phyloP scores from a whole-genome alignment of 164 flowering plant species.

The Taxillus chinensis region DNA sequence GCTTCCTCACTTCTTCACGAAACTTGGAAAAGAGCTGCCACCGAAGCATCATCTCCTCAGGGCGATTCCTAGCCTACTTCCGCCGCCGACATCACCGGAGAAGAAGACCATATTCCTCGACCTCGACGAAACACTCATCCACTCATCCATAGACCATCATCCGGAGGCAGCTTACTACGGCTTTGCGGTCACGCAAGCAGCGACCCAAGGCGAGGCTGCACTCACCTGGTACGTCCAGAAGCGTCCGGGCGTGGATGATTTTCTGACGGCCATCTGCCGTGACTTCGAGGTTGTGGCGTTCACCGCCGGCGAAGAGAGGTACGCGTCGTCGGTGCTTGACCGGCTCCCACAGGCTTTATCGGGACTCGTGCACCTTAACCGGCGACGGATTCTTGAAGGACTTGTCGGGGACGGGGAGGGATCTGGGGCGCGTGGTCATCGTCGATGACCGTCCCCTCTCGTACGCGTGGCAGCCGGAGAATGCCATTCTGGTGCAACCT shows the following conservation, averaged over 20 bases:
- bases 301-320: slow-evolving; percentile 75
- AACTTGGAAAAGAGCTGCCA: too few species aligned
- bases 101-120: slow-evolving; percentile 64
- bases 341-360: slow-evolving; percentile 50
- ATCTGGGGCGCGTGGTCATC: slow-evolving; percentile 49
- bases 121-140: slow-evolving; percentile 78
- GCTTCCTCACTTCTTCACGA: too few species aligned
- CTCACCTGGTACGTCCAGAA: slow-evolving; percentile 47
- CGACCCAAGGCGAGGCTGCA: background rate
- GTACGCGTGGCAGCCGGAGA: slow-evolving; percentile 50
- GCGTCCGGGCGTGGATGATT: slow-evolving; percentile 67
- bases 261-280: slow-evolving; percentile 32
- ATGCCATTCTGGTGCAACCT: slow-evolving; percentile 57
- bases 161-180: slow-evolving; percentile 39
- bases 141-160: slow-evolving; percentile 47
- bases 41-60: too few species aligned
- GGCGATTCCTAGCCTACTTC: slow-evolving; percentile 15
- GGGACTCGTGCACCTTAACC: slow-evolving; percentile 61
- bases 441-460: slow-evolving; percentile 80
- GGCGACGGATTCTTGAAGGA: slow-evolving; percentile 76
- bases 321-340: slow-evolving; percentile 70
- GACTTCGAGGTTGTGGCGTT: slow-evolving; percentile 66
- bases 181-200: slow-evolving; percentile 21
- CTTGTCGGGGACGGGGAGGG: slow-evolving; percentile 61
- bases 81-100: slow-evolving; percentile 24